A percentile compares a stretch with the other conserved stretches of the same genome.
These are phyloP conservation scores for Jimgerdemannia lactiflua DNA, from an alignment of 192 early-diverging fungal species.

Conservation along the genomic window DNA sequence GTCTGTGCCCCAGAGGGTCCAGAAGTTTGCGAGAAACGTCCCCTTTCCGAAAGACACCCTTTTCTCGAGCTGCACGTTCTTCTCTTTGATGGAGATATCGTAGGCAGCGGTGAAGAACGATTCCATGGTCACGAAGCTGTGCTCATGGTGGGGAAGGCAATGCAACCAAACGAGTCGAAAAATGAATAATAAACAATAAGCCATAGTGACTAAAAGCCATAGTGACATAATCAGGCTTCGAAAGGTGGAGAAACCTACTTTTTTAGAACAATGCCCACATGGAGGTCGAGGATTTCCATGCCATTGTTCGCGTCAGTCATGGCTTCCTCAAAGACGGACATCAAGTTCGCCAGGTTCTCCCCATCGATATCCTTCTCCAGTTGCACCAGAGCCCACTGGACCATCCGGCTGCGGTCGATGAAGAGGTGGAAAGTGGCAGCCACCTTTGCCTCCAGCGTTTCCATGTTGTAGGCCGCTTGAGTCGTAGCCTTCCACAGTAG, in stretches of 20 bases:
- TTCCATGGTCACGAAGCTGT: background rate
- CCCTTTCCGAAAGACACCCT: background rate
- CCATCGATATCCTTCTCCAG: background rate
- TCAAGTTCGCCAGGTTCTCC: background rate
- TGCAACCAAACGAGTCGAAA: background rate
- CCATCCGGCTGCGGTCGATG: background rate
- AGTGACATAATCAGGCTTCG: background rate
- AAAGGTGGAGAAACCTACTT: background rate
- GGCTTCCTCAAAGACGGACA: background rate
- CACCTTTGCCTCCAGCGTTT: background rate
- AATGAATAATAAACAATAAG: too few relatives aligned
- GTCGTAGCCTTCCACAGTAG: background rate
- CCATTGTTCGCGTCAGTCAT: background rate
- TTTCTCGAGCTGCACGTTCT: background rate
- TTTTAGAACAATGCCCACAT: background rate
- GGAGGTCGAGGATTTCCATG: background rate
- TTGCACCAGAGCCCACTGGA: background rate
- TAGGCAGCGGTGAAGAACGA: background rate
- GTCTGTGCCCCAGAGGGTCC: background rate
- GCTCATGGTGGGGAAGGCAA: background rate
- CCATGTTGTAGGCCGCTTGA: background rate
- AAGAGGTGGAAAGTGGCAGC: background rate
- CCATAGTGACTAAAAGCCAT: background rate
- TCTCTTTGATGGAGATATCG: background rate
- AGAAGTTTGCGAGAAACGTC: background rate